phyloP scores from a whole-genome alignment of 2,329 filamentous ascomycete genomes.

The Phialophora chinensis region DNA sequence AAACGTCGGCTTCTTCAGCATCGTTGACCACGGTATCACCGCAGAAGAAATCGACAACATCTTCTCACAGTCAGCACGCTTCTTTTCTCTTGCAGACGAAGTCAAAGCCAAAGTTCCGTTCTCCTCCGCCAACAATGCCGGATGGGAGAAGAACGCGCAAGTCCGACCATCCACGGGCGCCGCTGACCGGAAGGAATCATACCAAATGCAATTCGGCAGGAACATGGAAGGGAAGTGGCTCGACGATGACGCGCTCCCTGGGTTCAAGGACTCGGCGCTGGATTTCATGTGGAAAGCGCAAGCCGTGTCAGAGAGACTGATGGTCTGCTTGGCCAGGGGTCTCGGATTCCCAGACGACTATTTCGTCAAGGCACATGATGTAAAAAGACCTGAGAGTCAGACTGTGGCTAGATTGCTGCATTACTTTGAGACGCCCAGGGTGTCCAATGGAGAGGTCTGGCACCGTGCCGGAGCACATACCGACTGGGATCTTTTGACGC shows the following conservation, averaged over 20 bases:
- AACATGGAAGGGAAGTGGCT: constrained; percentile 62
- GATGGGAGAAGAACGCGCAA: constrained; percentile 66
- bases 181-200: constrained; percentile 66
- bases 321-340: constrained; percentile 64
- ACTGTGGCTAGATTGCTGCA: constrained; percentile 63
- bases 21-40: constrained; percentile 63
- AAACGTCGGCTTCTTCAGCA: constrained; percentile 65
- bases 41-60: constrained; percentile 57
- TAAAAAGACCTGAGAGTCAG: constrained; percentile 57
- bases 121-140: constrained; percentile 59
- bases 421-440: constrained; percentile 57
- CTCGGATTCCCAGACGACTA: constrained; percentile 63
- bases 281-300: constrained; percentile 64
- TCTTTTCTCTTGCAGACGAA: constrained; percentile 61
- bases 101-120: constrained; percentile 63
- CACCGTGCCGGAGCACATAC: constrained; percentile 66
- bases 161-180: constrained; percentile 65
- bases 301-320: constrained; percentile 60
- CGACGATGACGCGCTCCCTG: constrained; percentile 53
- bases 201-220: constrained; percentile 67
- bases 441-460: constrained; percentile 29
- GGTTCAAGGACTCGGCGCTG: constrained; percentile 55
- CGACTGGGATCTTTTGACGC: constrained; percentile 68
- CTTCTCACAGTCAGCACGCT: constrained; percentile 58
- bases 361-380: constrained; percentile 62